Evolutionary conservation across 2,329 filamentous ascomycete species (phyloP).

Genomic region (Stachybotrys echinatus): DNA sequence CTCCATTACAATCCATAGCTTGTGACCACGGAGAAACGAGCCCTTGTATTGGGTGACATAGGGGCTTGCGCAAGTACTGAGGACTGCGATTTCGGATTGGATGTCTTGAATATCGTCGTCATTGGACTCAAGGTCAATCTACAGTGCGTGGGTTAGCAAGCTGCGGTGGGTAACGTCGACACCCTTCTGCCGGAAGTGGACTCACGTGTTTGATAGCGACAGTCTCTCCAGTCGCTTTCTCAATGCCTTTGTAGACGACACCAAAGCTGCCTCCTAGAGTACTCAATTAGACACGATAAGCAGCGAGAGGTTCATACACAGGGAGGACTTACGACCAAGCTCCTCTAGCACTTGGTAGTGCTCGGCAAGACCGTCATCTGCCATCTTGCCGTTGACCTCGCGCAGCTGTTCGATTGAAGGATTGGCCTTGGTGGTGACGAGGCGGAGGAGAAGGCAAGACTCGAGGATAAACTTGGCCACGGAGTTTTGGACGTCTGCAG

Average conservation of each 20-base stretch:
- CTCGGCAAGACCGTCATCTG: constrained; percentile 65
- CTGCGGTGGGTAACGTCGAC: constrained; percentile 6
- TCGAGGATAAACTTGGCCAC: constrained; percentile 1
- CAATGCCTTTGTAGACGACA: constrained; percentile 93
- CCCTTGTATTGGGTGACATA: constrained; percentile 96
- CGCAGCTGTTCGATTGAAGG: constrained; percentile 1
- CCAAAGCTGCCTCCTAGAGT: constrained; percentile 87
- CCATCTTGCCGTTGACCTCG: constrained; percentile 36
- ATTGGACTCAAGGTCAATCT: constrained; percentile 98
- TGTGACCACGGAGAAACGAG: constrained; percentile 92
- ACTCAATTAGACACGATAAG: background rate
- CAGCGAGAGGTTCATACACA: background rate
- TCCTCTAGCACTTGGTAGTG: constrained; percentile 96
- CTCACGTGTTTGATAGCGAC: constrained; percentile 95
- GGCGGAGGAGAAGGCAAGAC: background rate
- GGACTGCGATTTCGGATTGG: constrained; percentile 90
- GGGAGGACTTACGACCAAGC: constrained; percentile 70
- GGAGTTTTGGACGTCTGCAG: background rate
- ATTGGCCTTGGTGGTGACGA: background rate
- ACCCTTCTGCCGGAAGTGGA: constrained; percentile 10
- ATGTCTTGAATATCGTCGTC: constrained; percentile 98
- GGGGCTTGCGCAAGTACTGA: constrained; percentile 90
- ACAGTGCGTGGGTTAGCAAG: constrained; percentile 7
- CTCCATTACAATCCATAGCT: constrained; percentile 99
- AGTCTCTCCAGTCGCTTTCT: constrained; percentile 82